phyloP scores from a whole-genome alignment of 257 asterid genomes.

The Lycium barbarum region DNA sequence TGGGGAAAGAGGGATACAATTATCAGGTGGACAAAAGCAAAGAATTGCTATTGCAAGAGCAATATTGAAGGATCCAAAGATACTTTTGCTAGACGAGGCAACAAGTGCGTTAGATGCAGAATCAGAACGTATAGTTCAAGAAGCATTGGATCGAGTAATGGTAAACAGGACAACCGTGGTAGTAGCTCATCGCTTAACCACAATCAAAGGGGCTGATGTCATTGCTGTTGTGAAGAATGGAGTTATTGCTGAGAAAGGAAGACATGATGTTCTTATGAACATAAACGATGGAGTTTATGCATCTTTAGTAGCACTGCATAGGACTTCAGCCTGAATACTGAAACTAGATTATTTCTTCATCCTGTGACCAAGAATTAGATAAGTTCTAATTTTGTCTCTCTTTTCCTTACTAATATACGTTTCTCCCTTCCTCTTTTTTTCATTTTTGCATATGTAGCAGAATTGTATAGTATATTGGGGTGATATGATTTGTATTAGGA shows the following conservation, averaged over 20 bases:
- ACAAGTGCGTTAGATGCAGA: slow-evolving; percentile 79
- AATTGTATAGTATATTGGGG: neutral
- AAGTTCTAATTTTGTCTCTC: neutral
- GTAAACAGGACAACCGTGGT: slow-evolving; percentile 72
- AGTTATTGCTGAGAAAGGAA: slow-evolving; percentile 65
- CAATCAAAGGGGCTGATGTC: slow-evolving; percentile 69
- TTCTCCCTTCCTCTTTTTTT: neutral
- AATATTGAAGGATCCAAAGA: slow-evolving; percentile 64
- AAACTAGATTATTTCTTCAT: neutral
- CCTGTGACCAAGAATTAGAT: neutral
- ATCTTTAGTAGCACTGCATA: slow-evolving; percentile 70
- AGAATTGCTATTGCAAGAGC: slow-evolving; percentile 78
- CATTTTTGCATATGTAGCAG: neutral
- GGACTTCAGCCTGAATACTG: slow-evolving; percentile 37
- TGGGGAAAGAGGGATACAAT: slow-evolving; percentile 73
- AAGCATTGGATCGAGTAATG: slow-evolving; percentile 72
- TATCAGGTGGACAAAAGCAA: slow-evolving; percentile 84
- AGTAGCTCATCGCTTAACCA: slow-evolving; percentile 70
- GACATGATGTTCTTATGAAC: slow-evolving; percentile 65
- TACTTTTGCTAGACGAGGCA: slow-evolving; percentile 77
- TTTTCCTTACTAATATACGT: neutral
- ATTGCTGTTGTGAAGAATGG: slow-evolving; percentile 85
- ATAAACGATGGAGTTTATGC: slow-evolving; percentile 66
- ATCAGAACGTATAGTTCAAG: slow-evolving; percentile 76
- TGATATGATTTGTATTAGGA: neutral